Conservation (phyloP, 108 stramenopile genomes). For the Bacterosira constricta region DNA sequence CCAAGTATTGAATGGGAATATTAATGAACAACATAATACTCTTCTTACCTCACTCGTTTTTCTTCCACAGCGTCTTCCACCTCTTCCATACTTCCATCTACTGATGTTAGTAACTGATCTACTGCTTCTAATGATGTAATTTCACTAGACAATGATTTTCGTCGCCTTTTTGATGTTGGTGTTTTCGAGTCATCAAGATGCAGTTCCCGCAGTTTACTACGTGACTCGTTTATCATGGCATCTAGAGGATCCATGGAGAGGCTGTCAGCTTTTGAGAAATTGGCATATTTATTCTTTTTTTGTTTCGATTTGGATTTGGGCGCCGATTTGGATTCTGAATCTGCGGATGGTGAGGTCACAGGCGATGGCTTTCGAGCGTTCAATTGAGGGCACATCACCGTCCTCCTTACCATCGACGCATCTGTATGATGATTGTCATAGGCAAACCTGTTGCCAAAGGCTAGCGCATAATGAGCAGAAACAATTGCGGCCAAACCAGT, state of each 20-base stretch:
- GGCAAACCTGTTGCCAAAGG: neutral
- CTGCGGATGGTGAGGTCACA: neutral
- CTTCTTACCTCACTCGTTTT: conserved; percentile 46
- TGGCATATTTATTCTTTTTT: conserved; percentile 81
- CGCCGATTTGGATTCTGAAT: neutral
- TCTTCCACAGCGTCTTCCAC: neutral
- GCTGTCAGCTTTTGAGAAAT: conserved; percentile 67
- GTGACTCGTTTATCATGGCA: conserved; percentile 57
- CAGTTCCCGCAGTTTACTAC: conserved; percentile 55
- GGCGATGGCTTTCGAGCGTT: neutral
- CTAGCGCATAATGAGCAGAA: neutral
- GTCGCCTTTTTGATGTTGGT: neutral
- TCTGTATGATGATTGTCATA: neutral
- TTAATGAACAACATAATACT: too few relatives aligned
- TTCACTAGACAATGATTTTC: conserved; percentile 3
- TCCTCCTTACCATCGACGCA: neutral
- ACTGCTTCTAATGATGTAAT: conserved; percentile 25
- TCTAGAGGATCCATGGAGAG: conserved; percentile 67
- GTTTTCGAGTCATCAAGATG: conserved; percentile 31
- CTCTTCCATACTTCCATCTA: neutral
- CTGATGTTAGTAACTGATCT: conserved; percentile 23
- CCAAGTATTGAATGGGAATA: too few relatives aligned
- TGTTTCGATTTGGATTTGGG: conserved; percentile 14
- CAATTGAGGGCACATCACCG: neutral
- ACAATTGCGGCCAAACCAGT: neutral